Percentiles rank a stretch among this genome's conserved stretches.
These are phyloP conservation scores for Fusarium beomiforme DNA, from an alignment of 2,329 filamentous ascomycete species.

Conservation along the genomic window DNA sequence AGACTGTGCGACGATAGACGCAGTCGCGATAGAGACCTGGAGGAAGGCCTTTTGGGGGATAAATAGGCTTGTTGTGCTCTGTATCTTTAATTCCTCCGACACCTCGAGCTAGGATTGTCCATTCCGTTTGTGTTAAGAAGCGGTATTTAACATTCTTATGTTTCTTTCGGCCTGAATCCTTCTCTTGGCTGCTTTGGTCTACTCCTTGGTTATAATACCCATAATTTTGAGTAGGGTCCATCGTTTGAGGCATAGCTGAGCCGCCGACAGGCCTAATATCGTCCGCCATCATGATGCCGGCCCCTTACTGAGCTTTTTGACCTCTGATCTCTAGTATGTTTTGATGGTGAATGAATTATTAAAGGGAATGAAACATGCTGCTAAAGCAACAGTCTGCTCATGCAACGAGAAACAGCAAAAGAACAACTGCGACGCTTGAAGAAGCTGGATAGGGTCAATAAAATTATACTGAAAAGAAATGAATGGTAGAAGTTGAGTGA, in stretches of 20 bases:
- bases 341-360: neutral
- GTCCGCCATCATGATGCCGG: neutral
- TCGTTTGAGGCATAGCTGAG: neutral
- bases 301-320: neutral
- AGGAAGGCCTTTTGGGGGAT: conserved; percentile 58
- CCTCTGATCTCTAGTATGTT: neutral
- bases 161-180: neutral
- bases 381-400: neutral
- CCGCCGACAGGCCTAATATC: neutral
- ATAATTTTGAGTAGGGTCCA: neutral
- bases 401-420: neutral
- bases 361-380: neutral
- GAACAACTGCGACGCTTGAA: neutral
- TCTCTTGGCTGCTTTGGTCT: neutral
- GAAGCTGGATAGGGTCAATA: neutral
- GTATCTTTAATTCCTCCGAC: conserved; percentile 58
- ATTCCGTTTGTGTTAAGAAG: conserved; percentile 56
- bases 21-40: conserved; percentile 61
- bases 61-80: conserved; percentile 55
- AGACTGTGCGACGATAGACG: conserved; percentile 56
- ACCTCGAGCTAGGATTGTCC: conserved; percentile 58
- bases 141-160: conserved; percentile 43
- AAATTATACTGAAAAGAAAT: neutral
- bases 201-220: neutral
- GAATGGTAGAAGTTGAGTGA: neutral